A percentile compares a stretch with the other conserved stretches of the same genome.
Evolutionary conservation across 768 basidiomycete genomes (phyloP).

Genomic region (Podaxis mareebaensis): DNA sequence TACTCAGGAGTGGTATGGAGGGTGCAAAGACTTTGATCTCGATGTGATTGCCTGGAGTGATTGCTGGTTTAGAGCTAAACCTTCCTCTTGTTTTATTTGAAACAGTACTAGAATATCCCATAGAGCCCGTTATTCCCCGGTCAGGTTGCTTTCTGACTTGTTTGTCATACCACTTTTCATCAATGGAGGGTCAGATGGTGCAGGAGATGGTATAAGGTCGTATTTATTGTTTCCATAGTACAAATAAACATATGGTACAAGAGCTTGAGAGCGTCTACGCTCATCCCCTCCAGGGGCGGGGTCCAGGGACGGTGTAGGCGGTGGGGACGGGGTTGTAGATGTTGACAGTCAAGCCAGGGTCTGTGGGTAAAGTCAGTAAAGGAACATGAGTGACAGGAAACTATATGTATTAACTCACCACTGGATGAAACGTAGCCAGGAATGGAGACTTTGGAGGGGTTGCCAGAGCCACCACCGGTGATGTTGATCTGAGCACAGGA

Average conservation of each 20-base stretch:
- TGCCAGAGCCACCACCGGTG: constrained; percentile 43
- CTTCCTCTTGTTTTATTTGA: neutral
- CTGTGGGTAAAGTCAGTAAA: constrained; percentile 11
- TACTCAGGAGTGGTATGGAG: constrained; percentile 37
- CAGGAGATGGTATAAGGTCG: neutral
- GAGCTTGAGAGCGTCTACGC: neutral
- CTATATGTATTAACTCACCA: constrained; percentile 23
- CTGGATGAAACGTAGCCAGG: constrained; percentile 46
- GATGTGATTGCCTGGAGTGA: neutral
- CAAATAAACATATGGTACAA: constrained; percentile 3
- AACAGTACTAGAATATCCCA: neutral
- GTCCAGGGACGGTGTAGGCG: constrained; percentile 27
- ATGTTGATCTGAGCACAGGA: constrained; percentile 50
- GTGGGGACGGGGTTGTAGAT: constrained; percentile 30
- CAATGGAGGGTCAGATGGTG: neutral
- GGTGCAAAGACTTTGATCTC: constrained; percentile 26
- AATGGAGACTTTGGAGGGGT: constrained; percentile 46
- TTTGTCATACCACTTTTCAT: neutral
- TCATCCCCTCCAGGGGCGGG: constrained; percentile 20
- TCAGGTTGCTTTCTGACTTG: neutral
- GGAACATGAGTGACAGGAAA: neutral
- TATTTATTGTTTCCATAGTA: neutral
- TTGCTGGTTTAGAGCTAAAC: neutral
- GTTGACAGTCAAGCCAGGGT: constrained; percentile 29
- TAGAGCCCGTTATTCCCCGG: neutral